Conservation (phyloP, 371 early-diverging fungal genomes). For the Dentiscutata heterogama region DNA sequence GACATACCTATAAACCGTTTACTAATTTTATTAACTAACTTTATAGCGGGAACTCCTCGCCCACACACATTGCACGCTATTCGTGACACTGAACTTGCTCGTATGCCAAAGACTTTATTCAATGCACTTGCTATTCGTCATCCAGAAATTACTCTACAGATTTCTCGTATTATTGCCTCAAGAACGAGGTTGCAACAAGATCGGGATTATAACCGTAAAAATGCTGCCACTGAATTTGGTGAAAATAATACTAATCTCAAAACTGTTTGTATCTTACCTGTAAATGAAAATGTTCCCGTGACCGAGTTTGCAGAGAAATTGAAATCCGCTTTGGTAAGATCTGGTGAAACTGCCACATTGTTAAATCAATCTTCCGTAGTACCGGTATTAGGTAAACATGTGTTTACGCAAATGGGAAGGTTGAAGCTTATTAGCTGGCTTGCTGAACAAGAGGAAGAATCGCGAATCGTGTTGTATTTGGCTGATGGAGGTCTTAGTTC, state of each 20-base stretch:
- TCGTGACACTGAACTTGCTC: conserved; percentile 94
- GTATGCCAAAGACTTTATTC: conserved; percentile 96
- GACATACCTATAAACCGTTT: conserved; percentile 2
- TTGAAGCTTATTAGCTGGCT: conserved; percentile 93
- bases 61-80: conserved; percentile 96
- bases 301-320: conserved; percentile 89
- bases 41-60: conserved; percentile 72
- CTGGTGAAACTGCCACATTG: conserved; percentile 79
- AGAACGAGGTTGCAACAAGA: conserved; percentile 66
- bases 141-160: conserved; percentile 92
- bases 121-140: conserved; percentile 88
- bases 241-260: conserved; percentile 91
- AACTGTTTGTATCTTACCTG: conserved; percentile 94
- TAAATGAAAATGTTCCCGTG: conserved; percentile 84
- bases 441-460: conserved; percentile 92
- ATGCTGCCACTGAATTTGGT: conserved; percentile 57
- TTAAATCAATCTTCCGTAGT: conserved; percentile 86
- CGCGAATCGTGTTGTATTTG: conserved; percentile 89
- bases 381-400: conserved; percentile 88
- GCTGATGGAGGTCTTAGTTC: conserved; percentile 93
- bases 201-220: conserved; percentile 39
- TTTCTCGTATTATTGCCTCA: conserved; percentile 90
- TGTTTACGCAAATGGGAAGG: conserved; percentile 90
- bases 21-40: conserved; percentile 29
- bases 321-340: conserved; percentile 76